Evolutionary conservation across 2,329 filamentous ascomycete species (phyloP).

Genomic region (Cladosporium sp.): DNA sequence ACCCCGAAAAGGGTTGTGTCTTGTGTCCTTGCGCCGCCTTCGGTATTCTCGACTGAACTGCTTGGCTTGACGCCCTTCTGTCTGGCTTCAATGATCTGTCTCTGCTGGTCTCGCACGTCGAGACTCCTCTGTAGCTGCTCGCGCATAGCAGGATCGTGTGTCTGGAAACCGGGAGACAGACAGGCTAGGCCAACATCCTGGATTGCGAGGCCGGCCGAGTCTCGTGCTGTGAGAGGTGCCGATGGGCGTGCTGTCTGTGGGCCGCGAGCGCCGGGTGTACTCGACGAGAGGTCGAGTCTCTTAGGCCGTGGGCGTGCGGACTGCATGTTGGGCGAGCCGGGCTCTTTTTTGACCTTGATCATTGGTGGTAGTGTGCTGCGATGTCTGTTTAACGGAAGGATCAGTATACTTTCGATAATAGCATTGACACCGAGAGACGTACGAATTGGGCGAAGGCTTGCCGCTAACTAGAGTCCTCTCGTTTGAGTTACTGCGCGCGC

Average conservation of each 20-base stretch:
- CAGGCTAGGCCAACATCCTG: conserved; percentile 94
- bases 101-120: conserved; percentile 88
- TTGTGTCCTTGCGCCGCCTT: conserved; percentile 33
- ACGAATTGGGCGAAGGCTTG: conserved; percentile 56
- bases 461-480: conserved; percentile 46
- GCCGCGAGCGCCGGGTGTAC: conserved; percentile 44
- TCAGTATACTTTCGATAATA: background rate
- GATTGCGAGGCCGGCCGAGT: conserved; percentile 71
- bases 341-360: conserved; percentile 96
- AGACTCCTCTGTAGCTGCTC: conserved; percentile 93
- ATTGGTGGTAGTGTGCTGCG: conserved; percentile 63
- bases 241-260: conserved; percentile 59
- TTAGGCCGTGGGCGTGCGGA: conserved; percentile 73
- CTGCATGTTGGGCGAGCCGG: conserved; percentile 76
- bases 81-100: conserved; percentile 90
- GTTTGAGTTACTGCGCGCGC: conserved; percentile 19
- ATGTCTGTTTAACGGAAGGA: conserved; percentile 43
- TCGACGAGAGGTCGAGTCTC: conserved; percentile 70
- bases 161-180: conserved; percentile 91
- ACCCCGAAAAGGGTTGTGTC: conserved; percentile 46
- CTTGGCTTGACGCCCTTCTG: conserved; percentile 76
- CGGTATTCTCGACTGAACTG: conserved; percentile 32
- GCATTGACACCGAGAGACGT: conserved; percentile 34
- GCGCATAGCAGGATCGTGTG: conserved; percentile 93
- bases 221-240: conserved; percentile 71